These are phyloP conservation scores for Dionaea muscipula DNA, from an alignment of 179 eudicot species.

Conservation along the genomic window DNA sequence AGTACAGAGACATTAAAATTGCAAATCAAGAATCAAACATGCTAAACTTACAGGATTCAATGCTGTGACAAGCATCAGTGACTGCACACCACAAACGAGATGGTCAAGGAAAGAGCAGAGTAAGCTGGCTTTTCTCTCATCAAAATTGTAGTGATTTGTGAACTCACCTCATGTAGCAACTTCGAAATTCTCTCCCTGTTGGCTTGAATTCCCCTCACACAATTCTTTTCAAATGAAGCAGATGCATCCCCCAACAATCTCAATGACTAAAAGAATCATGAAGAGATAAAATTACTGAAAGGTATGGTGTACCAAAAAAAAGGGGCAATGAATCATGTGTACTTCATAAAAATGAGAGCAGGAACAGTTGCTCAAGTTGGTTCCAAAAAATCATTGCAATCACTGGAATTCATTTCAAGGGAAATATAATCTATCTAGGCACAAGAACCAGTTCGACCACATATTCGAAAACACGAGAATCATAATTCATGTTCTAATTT, in stretches of 20 bases:
- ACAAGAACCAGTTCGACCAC: too few species aligned
- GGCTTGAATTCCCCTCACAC: constrained; percentile 89
- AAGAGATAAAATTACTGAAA: neutral
- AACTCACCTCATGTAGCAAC: constrained; percentile 65
- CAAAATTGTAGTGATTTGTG: neutral
- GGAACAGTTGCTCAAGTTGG: neutral
- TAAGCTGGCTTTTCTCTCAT: neutral
- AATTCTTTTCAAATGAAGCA: constrained; percentile 90
- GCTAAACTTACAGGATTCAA: constrained; percentile 75
- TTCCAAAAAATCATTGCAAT: too few species aligned
- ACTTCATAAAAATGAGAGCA: neutral
- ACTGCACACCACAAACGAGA: constrained; percentile 32
- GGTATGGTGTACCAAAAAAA: neutral
- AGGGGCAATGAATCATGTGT: too few species aligned
- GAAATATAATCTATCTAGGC: too few species aligned
- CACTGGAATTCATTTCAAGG: too few species aligned
- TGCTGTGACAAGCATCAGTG: constrained; percentile 95
- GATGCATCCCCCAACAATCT: constrained; percentile 92
- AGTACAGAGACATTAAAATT: constrained; percentile 6
- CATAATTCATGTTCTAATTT: too few species aligned
- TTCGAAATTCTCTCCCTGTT: constrained; percentile 76
- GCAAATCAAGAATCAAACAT: neutral
- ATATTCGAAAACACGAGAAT: too few species aligned
- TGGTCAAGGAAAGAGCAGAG: neutral
- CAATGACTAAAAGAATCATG: constrained; percentile 40